Percentiles rank a stretch among this genome's conserved stretches.
Evolutionary conservation across 805 yeast genomes (phyloP).

Genomic region (Suhomyces pyralidae): DNA sequence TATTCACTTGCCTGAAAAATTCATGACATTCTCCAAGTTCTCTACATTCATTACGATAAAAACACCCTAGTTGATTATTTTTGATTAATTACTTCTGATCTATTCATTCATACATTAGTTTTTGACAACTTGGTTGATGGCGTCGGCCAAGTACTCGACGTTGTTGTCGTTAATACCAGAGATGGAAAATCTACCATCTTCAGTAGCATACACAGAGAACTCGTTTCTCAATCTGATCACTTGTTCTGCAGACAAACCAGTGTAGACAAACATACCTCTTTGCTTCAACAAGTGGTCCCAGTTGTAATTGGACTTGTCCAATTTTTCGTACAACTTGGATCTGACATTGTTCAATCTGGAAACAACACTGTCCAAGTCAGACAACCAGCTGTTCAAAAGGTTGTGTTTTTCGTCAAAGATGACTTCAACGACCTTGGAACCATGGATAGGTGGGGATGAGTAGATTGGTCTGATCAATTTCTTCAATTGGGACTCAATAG

Average conservation of each 20-base stretch:
- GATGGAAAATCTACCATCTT: conserved; percentile 88
- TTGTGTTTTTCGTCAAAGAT: conserved; percentile 56
- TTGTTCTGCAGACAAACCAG: conserved; percentile 73
- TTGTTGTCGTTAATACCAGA: conserved; percentile 83
- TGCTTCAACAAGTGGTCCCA: conserved; percentile 89
- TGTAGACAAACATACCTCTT: conserved; percentile 95
- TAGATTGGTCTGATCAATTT: conserved; percentile 80
- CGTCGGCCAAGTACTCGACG: conserved; percentile 69
- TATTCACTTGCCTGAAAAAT: background rate
- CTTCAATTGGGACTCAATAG: conserved; percentile 77
- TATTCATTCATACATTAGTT: conserved; percentile 11
- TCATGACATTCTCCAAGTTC: background rate
- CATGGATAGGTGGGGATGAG: conserved; percentile 94
- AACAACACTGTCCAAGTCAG: conserved; percentile 76
- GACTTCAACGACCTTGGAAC: conserved; percentile 81
- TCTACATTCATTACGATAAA: background rate
- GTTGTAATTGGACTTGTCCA: conserved; percentile 59
- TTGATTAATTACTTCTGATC: background rate
- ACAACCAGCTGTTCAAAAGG: conserved; percentile 71
- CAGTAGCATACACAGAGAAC: conserved; percentile 78
- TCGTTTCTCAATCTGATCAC: conserved; percentile 67
- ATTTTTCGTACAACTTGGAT: conserved; percentile 54
- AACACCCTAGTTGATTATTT: no score
- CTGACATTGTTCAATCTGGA: conserved; percentile 76
- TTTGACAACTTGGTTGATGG: conserved; percentile 51